Evolutionary conservation across 108 stramenopile genomes (phyloP), one percentile per base, ranked within the genome.

Genomic region (Nitzschia inconspicua): DNA sequence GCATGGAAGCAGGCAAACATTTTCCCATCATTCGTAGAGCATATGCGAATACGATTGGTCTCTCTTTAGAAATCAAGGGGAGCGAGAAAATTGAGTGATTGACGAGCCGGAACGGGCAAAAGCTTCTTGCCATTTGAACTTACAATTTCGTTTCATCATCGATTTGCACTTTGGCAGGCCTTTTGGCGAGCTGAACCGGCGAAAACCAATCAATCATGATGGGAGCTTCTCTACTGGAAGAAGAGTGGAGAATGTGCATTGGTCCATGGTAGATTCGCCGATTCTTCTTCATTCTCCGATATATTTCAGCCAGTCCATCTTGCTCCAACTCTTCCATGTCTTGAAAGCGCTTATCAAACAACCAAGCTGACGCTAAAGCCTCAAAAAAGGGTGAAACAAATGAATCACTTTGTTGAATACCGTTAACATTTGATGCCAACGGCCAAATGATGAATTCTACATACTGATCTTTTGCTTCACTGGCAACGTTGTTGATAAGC

Each of bases 181-280:
- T 85, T 23, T 72, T 78, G 39, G 76, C 70, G 2, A 76, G 41
- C 41, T 78, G 79, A n/a, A 88, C 71, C 6, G 57, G 43, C 7
- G 65, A 41, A 37, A 66, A 84, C 57, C 83, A 69, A 76, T 88
- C 83, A 10, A 88, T 60, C 82, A 83, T 79, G 44, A 88, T 88
- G 7, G 80, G 59, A 28, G 56, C 41, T 13, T 57, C 70, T 16
- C 10, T 11, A 19, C 11, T 22, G 22, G 19, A 36, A 19, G 11
- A 28, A 34, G 18, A 47, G 24, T 42, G 44, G 18, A 27, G 26
- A 24, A 47, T 47, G 5, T 83, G 48, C 42, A 90, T 26, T 5
- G 88, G 84, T 4, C 85, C 66, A 25, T 60, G 61, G 26, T 77
- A 71, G 18, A 76, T 52, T 32, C 70, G 57, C 1, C 63, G 55